Evolutionary conservation across 805 yeast genomes (phyloP), one percentile per base, ranked within the genome.

Genomic region (Dipodascopsis uninucleata): DNA sequence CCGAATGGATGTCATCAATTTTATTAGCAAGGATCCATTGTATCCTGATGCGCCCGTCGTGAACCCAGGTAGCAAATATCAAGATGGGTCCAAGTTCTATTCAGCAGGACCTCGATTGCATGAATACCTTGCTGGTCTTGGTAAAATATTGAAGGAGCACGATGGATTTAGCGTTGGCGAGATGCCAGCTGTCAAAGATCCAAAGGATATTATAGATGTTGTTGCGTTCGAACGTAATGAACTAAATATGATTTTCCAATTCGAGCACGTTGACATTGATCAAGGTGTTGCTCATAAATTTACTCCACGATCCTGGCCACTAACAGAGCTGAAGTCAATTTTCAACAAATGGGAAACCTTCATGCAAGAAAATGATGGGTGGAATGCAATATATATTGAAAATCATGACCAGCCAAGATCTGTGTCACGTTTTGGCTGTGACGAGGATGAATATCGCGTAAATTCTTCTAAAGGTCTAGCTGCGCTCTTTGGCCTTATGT

Each of bases 121-220:
- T 59, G 81, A 76, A 58, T 76, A 72, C 62, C 76, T 75, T 59
- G 69, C 70, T 59, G 80, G 74, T 52, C 69, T 77, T 72, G 69
- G 65, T 53, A 62, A 67, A 47, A 71, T 69, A 31, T 67, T 73
- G 16, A 61, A 71, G 28, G 66, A 71, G 44, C 74, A 73, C 52
- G 77, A 75, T 55, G 73, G 65, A 25, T 69, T 77, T 73, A 75
- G 81, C 7, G 81, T 77, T 22, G 82, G 81, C 36, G 81, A 77
- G 57, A 75, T 74, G 45, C 76, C 78, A n/a, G 61, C 61, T 44
- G 66, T 71, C 33, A 47, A 68, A 5, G 66, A 68, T 41, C 39
- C 43, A 10, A 21, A 23, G 14, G 53, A 45, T 36, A 39, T 56
- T 17, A 39, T 58, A 31, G 43, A 57, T 23, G 49, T 44, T 23